Conservation (phyloP, 176 grass and related monocot genomes). For the Juncus effusus region DNA sequence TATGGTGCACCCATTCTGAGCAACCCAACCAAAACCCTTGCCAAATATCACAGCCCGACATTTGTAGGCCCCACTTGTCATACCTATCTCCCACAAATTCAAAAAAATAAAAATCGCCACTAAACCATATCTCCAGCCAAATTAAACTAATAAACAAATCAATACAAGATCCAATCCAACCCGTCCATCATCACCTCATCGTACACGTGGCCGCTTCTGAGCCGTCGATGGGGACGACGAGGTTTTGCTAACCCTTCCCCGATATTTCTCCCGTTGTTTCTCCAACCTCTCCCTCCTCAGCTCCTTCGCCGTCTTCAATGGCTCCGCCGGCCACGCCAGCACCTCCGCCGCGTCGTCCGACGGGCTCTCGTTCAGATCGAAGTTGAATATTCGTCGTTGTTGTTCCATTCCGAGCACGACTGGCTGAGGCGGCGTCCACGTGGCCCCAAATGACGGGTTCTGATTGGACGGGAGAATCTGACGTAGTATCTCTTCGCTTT, state of each 20-base stretch:
- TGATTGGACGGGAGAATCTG: too few relatives aligned
- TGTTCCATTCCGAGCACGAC: neutral
- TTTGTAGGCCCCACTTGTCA: slow-evolving; percentile 16
- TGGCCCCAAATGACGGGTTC: too few relatives aligned
- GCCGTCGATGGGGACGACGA: neutral
- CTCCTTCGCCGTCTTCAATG: neutral
- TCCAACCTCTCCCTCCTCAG: slow-evolving; percentile 13
- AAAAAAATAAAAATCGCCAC: neutral
- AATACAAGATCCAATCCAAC: neutral
- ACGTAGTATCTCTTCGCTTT: too few relatives aligned
- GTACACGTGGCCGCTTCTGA: slow-evolving; percentile 23
- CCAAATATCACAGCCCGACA: neutral
- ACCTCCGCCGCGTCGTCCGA: slow-evolving; percentile 8
- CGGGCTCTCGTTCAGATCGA: slow-evolving; percentile 19
- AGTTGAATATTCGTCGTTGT: slow-evolving; percentile 2
- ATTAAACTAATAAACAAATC: neutral
- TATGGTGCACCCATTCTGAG: neutral
- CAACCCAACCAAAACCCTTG: neutral
- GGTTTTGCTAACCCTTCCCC: neutral
- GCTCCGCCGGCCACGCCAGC: neutral
- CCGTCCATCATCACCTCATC: slow-evolving; percentile 1
- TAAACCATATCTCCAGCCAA: neutral
- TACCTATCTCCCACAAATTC: slow-evolving; percentile 6
- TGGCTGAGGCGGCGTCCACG: neutral
- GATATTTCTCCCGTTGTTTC: slow-evolving; percentile 14